Conservation (phyloP, 73 alveolate genomes). For the Stentor coeruleus region DNA sequence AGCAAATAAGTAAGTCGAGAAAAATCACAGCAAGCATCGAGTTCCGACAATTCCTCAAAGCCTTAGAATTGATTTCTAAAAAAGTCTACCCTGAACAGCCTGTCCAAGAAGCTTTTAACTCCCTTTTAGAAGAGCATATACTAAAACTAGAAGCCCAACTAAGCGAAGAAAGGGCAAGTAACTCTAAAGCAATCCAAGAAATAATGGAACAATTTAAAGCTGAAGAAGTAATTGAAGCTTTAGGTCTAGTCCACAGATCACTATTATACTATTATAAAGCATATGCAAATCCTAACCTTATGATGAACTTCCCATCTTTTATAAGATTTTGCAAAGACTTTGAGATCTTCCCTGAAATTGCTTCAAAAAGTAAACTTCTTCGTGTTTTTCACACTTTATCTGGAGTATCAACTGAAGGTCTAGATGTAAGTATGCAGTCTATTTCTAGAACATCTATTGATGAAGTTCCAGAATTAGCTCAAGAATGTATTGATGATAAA, state of each 20-base stretch:
- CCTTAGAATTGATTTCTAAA: conserved; percentile 32
- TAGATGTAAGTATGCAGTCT: too few species aligned
- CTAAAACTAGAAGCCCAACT: conserved; percentile 19
- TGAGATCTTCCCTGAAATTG: conserved; percentile 69
- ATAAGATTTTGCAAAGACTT: conserved; percentile 68
- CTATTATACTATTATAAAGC: conserved; percentile 37
- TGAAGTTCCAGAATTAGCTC: background rate
- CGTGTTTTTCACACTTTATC: conserved; percentile 56
- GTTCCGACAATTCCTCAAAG: conserved; percentile 39
- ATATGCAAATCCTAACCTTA: conserved; percentile 35
- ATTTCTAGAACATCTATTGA: background rate
- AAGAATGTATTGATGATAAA: conserved; percentile 63
- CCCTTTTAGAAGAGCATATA: conserved; percentile 30
- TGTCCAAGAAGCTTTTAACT: conserved; percentile 18
- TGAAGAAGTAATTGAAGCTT: conserved; percentile 50
- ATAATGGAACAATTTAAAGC: conserved; percentile 52
- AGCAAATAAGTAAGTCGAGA: background rate
- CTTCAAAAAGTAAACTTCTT: conserved; percentile 51
- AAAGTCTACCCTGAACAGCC: conserved; percentile 34
- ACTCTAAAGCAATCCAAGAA: conserved; percentile 36
- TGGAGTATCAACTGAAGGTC: conserved; percentile 31
- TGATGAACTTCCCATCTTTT: conserved; percentile 49
- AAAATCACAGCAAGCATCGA: conserved; percentile 35
- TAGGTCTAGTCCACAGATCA: conserved; percentile 53
- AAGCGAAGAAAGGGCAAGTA: conserved; percentile 9